Base-by-base conservation (phyloP, 805 yeast species). In the Candida peoriensis region DNA sequence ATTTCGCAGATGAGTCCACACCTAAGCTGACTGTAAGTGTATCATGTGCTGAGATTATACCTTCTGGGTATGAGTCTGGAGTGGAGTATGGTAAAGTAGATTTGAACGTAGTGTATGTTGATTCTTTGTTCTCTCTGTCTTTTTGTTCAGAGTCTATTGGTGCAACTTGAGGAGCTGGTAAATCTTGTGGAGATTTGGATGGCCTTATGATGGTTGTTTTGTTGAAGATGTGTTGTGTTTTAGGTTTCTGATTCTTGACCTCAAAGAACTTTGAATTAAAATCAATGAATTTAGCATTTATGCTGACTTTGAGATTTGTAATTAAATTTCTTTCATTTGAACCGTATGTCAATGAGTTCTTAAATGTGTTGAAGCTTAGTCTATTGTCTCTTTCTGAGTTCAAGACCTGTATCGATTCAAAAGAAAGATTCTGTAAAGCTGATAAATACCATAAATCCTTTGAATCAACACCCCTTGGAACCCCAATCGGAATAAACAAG, bases 401-500 rank as follows among this genome's bases (percentile, higher is more conserved):
- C 19, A 72, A 39, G 2, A 64, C 36, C 41, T 66, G 64, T 20
- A 64, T 50, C 22, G 74, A 44, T 45, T 76, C 85, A 55, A 69
- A 63, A 20, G 60, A 58, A 20, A 69, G 39, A 31, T 61, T 39
- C 37, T 66, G 60, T 26, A 64, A 39, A 8, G 66, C 55, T 0
- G 68, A 54, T 5, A 54, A 42, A 22, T 70, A 64, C 82, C 82
- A 78, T 13, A 50, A 33, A 38, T 60, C 60, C 12, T 37, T 18
- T 1, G 40, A 8, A n/a, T 55, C 50, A 37, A 48, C 33, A 17
- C n/a, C 36, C 12, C 28, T 24, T 28, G 37, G 50, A 4, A 52
- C 47, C 11, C 57, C 50, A 8, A 84, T 19, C 0, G 94, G 90
- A 9, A 85, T 52, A 28, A 73, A 64, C 16, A 85, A 48, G 7